Conservation (phyloP, 2,329 filamentous ascomycete species). For the Alternaria sp. region DNA sequence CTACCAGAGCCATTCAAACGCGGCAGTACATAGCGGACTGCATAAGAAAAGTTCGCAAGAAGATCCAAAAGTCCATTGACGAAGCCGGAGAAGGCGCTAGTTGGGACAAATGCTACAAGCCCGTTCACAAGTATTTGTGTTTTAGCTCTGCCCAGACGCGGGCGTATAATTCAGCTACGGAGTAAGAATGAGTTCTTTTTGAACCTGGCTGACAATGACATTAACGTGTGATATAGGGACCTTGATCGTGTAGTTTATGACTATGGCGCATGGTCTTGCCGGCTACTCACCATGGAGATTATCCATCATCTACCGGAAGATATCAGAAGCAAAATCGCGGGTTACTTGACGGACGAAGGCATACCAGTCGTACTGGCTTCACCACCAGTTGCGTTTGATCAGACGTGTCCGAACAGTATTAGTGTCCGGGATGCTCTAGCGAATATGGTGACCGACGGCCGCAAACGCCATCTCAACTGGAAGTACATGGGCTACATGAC, state of each 20-base stretch:
- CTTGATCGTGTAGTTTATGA: background rate
- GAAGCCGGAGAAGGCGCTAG: background rate
- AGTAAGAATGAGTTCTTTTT: fast-evolving
- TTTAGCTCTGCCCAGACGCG: background rate
- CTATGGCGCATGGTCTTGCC: background rate
- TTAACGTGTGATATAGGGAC: background rate
- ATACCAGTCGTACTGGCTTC: background rate
- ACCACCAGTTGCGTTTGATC: background rate
- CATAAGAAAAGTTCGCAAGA: background rate
- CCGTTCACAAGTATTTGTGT: background rate
- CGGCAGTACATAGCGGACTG: background rate
- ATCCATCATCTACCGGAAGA: background rate
- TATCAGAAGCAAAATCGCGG: background rate
- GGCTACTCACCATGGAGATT: background rate
- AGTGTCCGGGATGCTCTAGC: background rate
- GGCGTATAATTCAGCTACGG: background rate
- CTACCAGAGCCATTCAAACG: background rate
- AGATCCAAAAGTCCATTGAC: background rate
- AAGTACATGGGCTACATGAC: background rate
- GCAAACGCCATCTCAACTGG: background rate
- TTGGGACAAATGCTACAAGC: background rate
- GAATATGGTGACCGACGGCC: background rate
- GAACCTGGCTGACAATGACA: fast-evolving
- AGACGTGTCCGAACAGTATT: fast-evolving
- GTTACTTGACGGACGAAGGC: background rate